Conservation (phyloP, 2,329 filamentous ascomycete species). For the Epichloe gansuensis region DNA sequence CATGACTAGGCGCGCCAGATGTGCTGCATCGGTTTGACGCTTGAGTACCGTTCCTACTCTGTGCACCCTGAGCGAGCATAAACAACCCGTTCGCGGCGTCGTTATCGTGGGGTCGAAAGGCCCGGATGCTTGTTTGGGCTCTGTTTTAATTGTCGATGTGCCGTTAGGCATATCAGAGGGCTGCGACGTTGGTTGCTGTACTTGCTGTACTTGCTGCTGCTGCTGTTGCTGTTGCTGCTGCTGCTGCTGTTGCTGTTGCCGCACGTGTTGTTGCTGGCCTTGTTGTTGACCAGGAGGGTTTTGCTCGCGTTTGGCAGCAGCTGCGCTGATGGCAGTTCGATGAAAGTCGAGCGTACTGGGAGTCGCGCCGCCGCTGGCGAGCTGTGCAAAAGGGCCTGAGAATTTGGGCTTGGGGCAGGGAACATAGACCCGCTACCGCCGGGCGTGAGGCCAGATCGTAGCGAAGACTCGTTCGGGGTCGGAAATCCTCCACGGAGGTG, state of each 20-base stretch:
- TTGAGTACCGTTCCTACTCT: constrained; percentile 47
- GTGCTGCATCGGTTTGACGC: constrained; percentile 35
- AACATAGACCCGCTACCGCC: constrained; percentile 97
- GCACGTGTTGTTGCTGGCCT: constrained; percentile 7
- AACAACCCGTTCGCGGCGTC: constrained; percentile 92
- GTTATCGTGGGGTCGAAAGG: constrained; percentile 79
- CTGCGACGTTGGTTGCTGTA: constrained; percentile 34
- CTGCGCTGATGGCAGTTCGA: constrained; percentile 75
- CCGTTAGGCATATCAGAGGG: constrained; percentile 39
- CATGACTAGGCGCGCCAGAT: constrained; percentile 34
- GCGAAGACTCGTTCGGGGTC: constrained; percentile 90
- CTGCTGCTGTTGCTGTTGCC: constrained; percentile 27
- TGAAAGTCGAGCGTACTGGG: constrained; percentile 91
- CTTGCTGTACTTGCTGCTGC: constrained; percentile 14
- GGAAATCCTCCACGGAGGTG: constrained; percentile 74
- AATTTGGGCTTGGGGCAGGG: constrained; percentile 78
- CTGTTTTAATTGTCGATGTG: constrained; percentile 28
- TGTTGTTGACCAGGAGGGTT: constrained; percentile 17
- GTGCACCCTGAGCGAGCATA: constrained; percentile 70
- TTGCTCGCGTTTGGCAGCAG: constrained; percentile 48
- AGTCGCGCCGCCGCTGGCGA: constrained; percentile 72
- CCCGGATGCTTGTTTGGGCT: constrained; percentile 42
- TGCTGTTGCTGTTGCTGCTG: constrained; percentile 20
- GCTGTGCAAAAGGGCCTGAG: constrained; percentile 66
- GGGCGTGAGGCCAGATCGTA: constrained; percentile 83